Base-by-base conservation (phyloP, 768 basidiomycete genomes). In the Wakefieldia striispora region DNA sequence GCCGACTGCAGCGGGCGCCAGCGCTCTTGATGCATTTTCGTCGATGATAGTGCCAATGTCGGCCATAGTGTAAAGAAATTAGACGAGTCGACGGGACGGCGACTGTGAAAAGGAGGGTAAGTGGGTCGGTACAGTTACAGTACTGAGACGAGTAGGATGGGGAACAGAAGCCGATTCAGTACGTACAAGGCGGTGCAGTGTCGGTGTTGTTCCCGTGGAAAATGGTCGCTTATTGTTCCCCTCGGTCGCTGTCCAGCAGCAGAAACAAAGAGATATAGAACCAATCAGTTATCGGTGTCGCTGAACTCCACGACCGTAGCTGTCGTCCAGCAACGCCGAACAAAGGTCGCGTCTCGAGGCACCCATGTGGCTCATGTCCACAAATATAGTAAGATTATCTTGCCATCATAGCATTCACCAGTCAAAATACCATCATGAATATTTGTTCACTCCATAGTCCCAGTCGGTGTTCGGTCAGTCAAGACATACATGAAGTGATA, bases 1-100 rank as follows among this genome's bases (percentile, higher is more conserved):
- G 53, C 78, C 85, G 24, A 91, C 89, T 47, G 89, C 88, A 50
- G 78, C 76, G 70, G 89, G 88, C 76, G 81, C 82, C 78, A 87
- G 83, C 76, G 83, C 77, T 78, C 86, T 73, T 47, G 71, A 59
- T 43, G 55, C 19, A 12, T 68, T 72, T 40, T 60, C 52, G 50
- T 67, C 49, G 57, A 74, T 65, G 47, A 75, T 62, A 33, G 61
- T 35, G 20, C 60, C 63, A 23, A 67, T 66, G 56, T 54, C 53
- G 40, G 68, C 40, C 71, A 74, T 74, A 40, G 43, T 61, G 42
- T 17, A 33, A 51, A 37, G 50, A 38, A 40, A 49, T 46, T 47
- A 56, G 51, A 42, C 26, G 54, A 65, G 62, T 53, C 52, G 20
- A 26, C 11, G 47, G 56, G 57, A 52, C 56, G 48, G 51, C 19